Percentiles rank a stretch among this genome's conserved stretches.
Conservation (phyloP, 2,329 filamentous ascomycete genomes). For the Metarhizium robertsii region DNA sequence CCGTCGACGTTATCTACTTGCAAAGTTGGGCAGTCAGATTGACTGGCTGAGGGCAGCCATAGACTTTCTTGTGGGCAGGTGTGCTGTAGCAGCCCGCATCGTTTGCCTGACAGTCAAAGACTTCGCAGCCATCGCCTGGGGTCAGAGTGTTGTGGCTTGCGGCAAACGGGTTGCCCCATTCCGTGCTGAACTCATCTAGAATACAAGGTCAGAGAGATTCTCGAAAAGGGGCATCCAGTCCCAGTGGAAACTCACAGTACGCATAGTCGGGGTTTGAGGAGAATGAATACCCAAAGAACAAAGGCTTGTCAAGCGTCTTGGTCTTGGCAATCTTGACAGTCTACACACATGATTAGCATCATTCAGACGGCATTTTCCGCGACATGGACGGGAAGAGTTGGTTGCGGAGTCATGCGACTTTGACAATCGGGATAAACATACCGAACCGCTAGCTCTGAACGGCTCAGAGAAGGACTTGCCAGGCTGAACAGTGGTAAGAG, state of each 20-base stretch:
- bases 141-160: constrained; percentile 24
- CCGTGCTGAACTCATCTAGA: constrained; percentile 28
- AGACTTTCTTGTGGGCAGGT: constrained; percentile 26
- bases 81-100: constrained; percentile 30
- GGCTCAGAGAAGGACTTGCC: constrained; percentile 26
- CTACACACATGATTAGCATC: constrained; percentile 10
- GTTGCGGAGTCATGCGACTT: too few species aligned
- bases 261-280: constrained; percentile 23
- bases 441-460: constrained; percentile 25
- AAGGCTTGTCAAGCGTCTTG: constrained; percentile 24
- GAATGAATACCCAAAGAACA: constrained; percentile 35
- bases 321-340: constrained; percentile 31
- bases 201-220: not conserved
- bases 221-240: not conserved
- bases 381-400: not conserved
- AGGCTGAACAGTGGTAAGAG: constrained; percentile 21
- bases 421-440: constrained; percentile 11
- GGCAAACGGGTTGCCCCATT: constrained; percentile 32
- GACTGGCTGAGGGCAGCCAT: constrained; percentile 30
- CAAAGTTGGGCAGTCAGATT: constrained; percentile 23
- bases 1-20: constrained; percentile 6
- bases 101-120: constrained; percentile 27
- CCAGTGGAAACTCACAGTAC: constrained; percentile 24
- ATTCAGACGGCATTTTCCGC: too few species aligned
- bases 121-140: constrained; percentile 26